Percentiles rank a stretch among this genome's conserved stretches.
phyloP scores from a whole-genome alignment of 2,329 filamentous ascomycete species.

The Sarocladium brachiariae region DNA sequence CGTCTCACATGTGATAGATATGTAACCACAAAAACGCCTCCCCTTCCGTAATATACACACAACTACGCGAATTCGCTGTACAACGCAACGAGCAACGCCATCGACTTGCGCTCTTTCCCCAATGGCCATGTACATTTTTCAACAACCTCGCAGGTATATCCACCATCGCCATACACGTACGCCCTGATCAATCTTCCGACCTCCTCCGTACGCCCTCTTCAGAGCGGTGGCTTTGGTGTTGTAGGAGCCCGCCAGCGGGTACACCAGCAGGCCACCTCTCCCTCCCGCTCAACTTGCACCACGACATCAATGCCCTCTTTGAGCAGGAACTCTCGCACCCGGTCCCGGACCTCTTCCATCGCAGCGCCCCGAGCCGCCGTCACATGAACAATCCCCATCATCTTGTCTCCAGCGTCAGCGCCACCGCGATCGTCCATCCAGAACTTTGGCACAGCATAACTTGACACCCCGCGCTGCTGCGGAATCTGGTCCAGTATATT shows the following conservation, averaged over 20 bases:
- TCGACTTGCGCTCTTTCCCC: no score
- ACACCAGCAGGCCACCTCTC: constrained; percentile 61
- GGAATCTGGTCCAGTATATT: constrained; percentile 79
- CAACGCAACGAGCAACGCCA: no score
- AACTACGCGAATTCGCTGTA: no score
- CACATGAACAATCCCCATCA: constrained; percentile 82
- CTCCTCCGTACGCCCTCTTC: constrained; percentile 12
- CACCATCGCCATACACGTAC: not conserved
- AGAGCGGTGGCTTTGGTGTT: constrained; percentile 29
- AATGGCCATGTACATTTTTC: no score
- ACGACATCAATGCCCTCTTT: constrained; percentile 72
- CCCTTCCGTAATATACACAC: no score
- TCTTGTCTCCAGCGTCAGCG: constrained; percentile 38
- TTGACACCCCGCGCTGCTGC: constrained; percentile 74
- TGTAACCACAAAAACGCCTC: no score
- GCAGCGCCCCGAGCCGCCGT: constrained; percentile 66
- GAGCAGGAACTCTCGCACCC: constrained; percentile 65
- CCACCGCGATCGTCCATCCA: constrained; percentile 72
- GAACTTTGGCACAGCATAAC: constrained; percentile 82
- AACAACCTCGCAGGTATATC: not conserved
- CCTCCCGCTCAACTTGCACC: constrained; percentile 82
- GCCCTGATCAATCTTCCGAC: no score
- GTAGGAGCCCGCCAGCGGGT: constrained; percentile 24
- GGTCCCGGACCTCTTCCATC: constrained; percentile 73
- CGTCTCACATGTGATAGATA: no score